Conservation (phyloP, 768 basidiomycete species). For the Obba rivulosa region DNA sequence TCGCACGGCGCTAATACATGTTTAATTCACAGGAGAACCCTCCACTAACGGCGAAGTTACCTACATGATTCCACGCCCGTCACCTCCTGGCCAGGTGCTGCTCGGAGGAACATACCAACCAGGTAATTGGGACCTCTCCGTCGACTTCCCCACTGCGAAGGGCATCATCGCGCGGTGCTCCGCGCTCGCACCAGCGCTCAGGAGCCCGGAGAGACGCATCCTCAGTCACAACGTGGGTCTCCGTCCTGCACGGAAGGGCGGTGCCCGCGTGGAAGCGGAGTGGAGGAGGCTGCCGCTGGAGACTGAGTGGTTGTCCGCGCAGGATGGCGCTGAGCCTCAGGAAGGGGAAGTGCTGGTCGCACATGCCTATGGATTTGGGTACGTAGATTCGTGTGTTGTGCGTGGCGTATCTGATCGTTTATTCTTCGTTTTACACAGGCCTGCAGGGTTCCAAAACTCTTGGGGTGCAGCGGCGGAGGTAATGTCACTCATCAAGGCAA, state of each 20-base stretch:
- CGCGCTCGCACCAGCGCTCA: slow-evolving; percentile 30
- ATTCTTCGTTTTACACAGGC: slow-evolving; percentile 9
- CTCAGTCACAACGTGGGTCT: slow-evolving; percentile 53
- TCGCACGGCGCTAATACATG: not conserved
- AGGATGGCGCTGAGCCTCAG: slow-evolving; percentile 14
- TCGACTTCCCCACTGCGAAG: slow-evolving; percentile 34
- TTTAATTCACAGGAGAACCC: not conserved
- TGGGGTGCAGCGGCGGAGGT: slow-evolving; percentile 25
- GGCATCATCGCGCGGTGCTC: slow-evolving; percentile 45
- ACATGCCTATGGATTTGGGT: slow-evolving; percentile 63
- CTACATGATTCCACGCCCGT: slow-evolving; percentile 62
- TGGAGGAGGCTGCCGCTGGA: slow-evolving; percentile 30
- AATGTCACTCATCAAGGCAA: slow-evolving; percentile 11
- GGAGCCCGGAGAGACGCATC: slow-evolving; percentile 34
- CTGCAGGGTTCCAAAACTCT: slow-evolving; percentile 24
- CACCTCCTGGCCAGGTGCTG: slow-evolving; percentile 39
- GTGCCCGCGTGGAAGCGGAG: slow-evolving; percentile 51
- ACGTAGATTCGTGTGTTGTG: slow-evolving; percentile 7
- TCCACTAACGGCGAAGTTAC: slow-evolving; percentile 25
- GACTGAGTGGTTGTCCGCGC: slow-evolving; percentile 14
- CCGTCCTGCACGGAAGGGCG: slow-evolving; percentile 50
- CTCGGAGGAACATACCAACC: slow-evolving; percentile 54
- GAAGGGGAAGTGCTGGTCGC: slow-evolving; percentile 32
- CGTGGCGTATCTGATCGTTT: not conserved
- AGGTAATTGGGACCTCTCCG: slow-evolving; percentile 46